Conservation (phyloP, 1,139 yeast genomes). For the Geotrichum klebahnii region DNA sequence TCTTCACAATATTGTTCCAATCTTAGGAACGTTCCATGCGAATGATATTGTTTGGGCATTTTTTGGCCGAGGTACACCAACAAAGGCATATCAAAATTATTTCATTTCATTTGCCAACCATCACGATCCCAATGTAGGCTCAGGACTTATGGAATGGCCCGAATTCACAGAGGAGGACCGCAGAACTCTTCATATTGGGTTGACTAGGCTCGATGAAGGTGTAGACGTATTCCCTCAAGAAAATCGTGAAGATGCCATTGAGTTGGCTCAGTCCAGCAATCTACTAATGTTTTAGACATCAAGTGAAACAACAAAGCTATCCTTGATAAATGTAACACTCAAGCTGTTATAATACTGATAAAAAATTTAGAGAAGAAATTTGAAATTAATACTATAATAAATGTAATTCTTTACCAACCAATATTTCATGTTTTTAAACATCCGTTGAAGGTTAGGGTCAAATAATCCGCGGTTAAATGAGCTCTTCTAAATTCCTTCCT, state of each 20-base stretch:
- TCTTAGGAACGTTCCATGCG: conserved; percentile 25
- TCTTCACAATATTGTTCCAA: conserved; percentile 21
- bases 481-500: no score
- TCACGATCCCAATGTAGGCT: conserved; percentile 23
- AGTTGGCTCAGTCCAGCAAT: not conserved
- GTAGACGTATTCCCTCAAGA: not conserved
- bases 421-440: no score
- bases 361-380: no score
- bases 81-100: conserved; percentile 23
- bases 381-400: no score
- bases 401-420: no score
- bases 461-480: conserved; percentile 19
- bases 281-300: not conserved
- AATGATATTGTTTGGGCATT: conserved; percentile 13
- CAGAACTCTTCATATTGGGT: conserved; percentile 3
- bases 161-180: conserved; percentile 31
- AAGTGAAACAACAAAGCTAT: no score
- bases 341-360: no score
- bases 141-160: conserved; percentile 19
- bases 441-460: conserved; percentile 19
- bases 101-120: conserved; percentile 27
- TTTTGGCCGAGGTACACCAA: conserved; percentile 8
- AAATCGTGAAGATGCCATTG: not conserved
- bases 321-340: no score
- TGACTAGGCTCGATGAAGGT: not conserved